Evolutionary conservation across 2,329 filamentous ascomycete species (phyloP).

Genomic region (Colletotrichum phormii): DNA sequence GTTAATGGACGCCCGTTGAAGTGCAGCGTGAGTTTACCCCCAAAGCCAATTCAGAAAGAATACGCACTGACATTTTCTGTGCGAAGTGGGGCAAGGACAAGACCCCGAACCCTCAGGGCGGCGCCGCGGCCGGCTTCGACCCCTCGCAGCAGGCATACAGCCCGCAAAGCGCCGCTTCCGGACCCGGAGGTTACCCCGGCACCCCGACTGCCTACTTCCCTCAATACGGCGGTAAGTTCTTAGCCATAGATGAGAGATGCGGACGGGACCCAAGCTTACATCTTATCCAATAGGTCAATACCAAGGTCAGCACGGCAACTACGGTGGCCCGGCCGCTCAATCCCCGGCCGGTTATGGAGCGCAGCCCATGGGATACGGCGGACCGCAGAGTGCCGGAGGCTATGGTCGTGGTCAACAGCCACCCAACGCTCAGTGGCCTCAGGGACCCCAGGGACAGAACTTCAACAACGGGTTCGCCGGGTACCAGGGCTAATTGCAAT

Average conservation of each 20-base stretch:
- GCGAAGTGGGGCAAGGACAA: slow-evolving; percentile 98
- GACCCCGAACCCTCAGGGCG: slow-evolving; percentile 75
- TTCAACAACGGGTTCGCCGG: slow-evolving; percentile 72
- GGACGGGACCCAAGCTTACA: slow-evolving; percentile 42
- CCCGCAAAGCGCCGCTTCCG: slow-evolving; percentile 77
- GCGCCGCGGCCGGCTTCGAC: slow-evolving; percentile 75
- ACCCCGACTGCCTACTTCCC: slow-evolving; percentile 89
- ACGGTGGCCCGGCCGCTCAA: slow-evolving; percentile 70
- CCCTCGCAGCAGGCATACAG: slow-evolving; percentile 78
- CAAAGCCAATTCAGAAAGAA: slow-evolving; percentile 1
- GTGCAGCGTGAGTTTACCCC: slow-evolving; percentile 85
- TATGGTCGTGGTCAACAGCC: slow-evolving; percentile 81
- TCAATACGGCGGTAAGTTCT: slow-evolving; percentile 83
- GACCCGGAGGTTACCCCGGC: slow-evolving; percentile 75
- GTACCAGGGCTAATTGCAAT: slow-evolving; percentile 66
- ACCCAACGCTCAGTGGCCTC: slow-evolving; percentile 67
- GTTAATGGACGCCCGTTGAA: slow-evolving; percentile 97
- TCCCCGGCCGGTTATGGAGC: slow-evolving; percentile 72
- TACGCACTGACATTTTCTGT: slow-evolving; percentile 21
- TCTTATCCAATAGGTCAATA: slow-evolving; percentile 57
- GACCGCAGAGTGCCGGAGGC: slow-evolving; percentile 81
- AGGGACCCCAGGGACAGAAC: slow-evolving; percentile 63
- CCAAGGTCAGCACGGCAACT: slow-evolving; percentile 76
- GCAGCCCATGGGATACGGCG: slow-evolving; percentile 78
- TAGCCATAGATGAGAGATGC: not conserved